phyloP scores from a whole-genome alignment of 2,329 filamentous ascomycete genomes.

The Neofusicoccum parvum region DNA sequence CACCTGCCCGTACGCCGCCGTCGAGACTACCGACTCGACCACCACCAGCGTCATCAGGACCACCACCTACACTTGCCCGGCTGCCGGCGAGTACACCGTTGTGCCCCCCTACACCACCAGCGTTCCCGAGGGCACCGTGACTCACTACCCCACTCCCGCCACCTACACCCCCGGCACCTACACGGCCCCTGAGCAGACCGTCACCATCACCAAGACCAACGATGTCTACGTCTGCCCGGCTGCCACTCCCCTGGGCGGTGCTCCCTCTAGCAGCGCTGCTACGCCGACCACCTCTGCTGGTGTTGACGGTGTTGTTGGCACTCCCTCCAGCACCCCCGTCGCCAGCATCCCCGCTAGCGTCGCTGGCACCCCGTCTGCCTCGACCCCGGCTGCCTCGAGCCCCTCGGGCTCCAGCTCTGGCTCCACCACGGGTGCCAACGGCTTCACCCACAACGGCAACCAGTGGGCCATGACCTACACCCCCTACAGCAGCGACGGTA shows the following conservation, averaged over 20 bases:
- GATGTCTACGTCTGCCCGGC: conserved; percentile 73
- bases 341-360: not conserved
- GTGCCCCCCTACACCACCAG: conserved; percentile 66
- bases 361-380: conserved; percentile 5
- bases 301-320: conserved; percentile 5
- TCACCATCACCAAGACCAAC: conserved; percentile 70
- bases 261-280: conserved; percentile 7
- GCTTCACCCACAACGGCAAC: conserved; percentile 45
- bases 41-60: conserved; percentile 68
- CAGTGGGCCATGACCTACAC: conserved; percentile 55
- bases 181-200: conserved; percentile 66
- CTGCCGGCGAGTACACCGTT: conserved; percentile 75
- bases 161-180: conserved; percentile 71
- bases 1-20: conserved; percentile 69
- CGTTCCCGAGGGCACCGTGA: conserved; percentile 45
- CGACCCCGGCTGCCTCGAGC: conserved; percentile 17
- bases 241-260: conserved; percentile 26
- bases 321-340: conserved; percentile 13
- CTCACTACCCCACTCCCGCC: conserved; percentile 66
- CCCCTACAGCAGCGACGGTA: conserved; percentile 45
- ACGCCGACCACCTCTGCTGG: conserved; percentile 27
- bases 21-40: conserved; percentile 58
- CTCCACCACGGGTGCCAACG: conserved; percentile 25
- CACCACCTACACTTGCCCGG: conserved; percentile 74
- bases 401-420: conserved; percentile 24